These are phyloP conservation scores for Ophiosphaerella narmari DNA, from an alignment of 2,329 filamentous ascomycete species.

Conservation along the genomic window DNA sequence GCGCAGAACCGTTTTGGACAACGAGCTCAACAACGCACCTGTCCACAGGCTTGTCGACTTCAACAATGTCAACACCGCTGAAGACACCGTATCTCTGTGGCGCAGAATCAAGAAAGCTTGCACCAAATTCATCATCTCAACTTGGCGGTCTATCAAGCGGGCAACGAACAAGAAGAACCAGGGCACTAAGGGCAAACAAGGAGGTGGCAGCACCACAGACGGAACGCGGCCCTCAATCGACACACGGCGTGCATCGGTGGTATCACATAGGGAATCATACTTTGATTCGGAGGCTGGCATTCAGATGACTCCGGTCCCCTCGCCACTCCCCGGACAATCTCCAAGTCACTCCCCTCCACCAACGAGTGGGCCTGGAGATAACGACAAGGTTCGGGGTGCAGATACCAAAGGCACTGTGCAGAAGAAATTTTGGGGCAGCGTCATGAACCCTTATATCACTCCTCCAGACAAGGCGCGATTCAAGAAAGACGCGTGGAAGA, in stretches of 20 bases:
- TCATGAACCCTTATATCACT: constrained; percentile 74
- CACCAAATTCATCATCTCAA: constrained; percentile 64
- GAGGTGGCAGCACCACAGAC: constrained; percentile 56
- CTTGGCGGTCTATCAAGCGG: constrained; percentile 54
- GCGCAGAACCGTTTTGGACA: constrained; percentile 86
- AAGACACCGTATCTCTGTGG: constrained; percentile 85
- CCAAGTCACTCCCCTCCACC: constrained; percentile 31
- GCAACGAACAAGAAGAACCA: constrained; percentile 43
- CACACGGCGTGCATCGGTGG: constrained; percentile 62
- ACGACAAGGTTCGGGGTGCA: constrained; percentile 31
- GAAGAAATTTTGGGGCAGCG: constrained; percentile 64
- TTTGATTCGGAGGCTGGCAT: constrained; percentile 68
- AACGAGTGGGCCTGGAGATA: constrained; percentile 33
- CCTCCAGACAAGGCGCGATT: constrained; percentile 77
- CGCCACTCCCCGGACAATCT: constrained; percentile 65
- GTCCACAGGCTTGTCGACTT: constrained; percentile 88
- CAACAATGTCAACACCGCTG: constrained; percentile 90
- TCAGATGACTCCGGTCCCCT: constrained; percentile 94
- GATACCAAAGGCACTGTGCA: constrained; percentile 32
- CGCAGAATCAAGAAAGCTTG: constrained; percentile 88
- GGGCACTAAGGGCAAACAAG: constrained; percentile 43
- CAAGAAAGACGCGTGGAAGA: constrained; percentile 95
- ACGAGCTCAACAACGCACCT: constrained; percentile 92
- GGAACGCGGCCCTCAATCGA: constrained; percentile 69
- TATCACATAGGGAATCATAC: constrained; percentile 58